A percentile compares a stretch with the other conserved stretches of the same genome.
Evolutionary conservation across 768 basidiomycete species (phyloP).

Genomic region (Lyophyllum semitale): DNA sequence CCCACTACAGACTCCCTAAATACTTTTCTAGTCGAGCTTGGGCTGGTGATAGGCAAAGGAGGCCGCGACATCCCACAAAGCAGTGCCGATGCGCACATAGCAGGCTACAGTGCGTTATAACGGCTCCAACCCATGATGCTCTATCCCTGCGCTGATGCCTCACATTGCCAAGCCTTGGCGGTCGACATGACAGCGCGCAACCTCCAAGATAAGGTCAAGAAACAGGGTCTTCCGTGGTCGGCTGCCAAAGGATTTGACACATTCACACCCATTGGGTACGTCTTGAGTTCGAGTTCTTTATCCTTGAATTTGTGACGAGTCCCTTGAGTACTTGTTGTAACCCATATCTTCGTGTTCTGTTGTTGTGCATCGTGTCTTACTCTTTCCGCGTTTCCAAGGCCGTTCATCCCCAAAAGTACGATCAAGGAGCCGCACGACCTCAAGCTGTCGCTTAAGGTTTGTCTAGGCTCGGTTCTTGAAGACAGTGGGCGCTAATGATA

Average conservation of each 20-base stretch:
- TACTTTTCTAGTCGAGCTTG: conserved; percentile 77
- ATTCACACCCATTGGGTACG: conserved; percentile 87
- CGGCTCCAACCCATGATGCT: neutral
- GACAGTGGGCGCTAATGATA: neutral
- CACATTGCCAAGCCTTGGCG: conserved; percentile 65
- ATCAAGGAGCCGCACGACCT: conserved; percentile 77
- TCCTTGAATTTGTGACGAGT: neutral
- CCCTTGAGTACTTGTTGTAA: neutral
- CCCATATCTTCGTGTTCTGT: neutral
- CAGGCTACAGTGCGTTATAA: conserved; percentile 79
- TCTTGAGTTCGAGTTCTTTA: conserved; percentile 11
- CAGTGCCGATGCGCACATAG: conserved; percentile 76
- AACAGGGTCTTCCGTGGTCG: conserved; percentile 96
- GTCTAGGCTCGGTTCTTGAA: neutral
- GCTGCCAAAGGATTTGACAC: conserved; percentile 97
- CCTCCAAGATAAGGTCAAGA: conserved; percentile 90
- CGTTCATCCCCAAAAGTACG: conserved; percentile 77
- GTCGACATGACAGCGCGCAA: conserved; percentile 98
- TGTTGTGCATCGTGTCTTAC: neutral
- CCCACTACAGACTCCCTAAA: neutral
- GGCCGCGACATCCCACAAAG: conserved; percentile 80
- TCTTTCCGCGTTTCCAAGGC: conserved; percentile 36
- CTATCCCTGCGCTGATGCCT: conserved; percentile 4
- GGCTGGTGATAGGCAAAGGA: conserved; percentile 89
- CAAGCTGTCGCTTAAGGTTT: conserved; percentile 72